Percentiles rank a stretch among this genome's conserved stretches.
These are phyloP conservation scores for Candida palmyrensis DNA, from an alignment of 805 yeast genomes.

Conservation along the genomic window DNA sequence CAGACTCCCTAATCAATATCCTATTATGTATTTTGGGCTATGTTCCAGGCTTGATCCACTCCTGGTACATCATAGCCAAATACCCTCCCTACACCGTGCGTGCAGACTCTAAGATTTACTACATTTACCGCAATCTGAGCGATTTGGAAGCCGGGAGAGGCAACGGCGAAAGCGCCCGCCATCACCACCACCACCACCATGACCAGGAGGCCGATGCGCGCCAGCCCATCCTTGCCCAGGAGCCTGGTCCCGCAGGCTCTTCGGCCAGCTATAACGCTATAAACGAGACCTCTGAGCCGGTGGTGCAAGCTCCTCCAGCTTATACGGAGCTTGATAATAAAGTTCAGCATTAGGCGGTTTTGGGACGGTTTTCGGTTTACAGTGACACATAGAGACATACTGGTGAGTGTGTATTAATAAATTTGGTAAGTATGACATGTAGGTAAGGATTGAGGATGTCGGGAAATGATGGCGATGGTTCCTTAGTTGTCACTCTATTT, in stretches of 20 bases:
- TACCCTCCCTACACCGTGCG: slow-evolving; percentile 33
- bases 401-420: neutral
- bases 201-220: slow-evolving; percentile 4
- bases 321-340: slow-evolving; percentile 21
- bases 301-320: slow-evolving; percentile 23
- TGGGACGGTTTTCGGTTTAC: too few relatives aligned
- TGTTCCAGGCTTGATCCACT: slow-evolving; percentile 46
- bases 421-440: too few relatives aligned
- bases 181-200: slow-evolving; percentile 6
- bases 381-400: neutral
- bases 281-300: slow-evolving; percentile 11
- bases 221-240: slow-evolving; percentile 7
- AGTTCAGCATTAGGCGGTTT: slow-evolving; percentile 2
- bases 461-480: too few relatives aligned
- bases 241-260: slow-evolving; percentile 6
- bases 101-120: slow-evolving; percentile 25
- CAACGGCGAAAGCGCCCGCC: slow-evolving; percentile 8
- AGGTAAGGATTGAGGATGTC: too few relatives aligned
- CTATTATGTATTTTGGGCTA: slow-evolving; percentile 44
- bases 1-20: slow-evolving; percentile 43
- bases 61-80: slow-evolving; percentile 45
- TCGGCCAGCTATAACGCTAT: slow-evolving; percentile 25
- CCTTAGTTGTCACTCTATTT: too few relatives aligned
- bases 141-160: slow-evolving; percentile 28
- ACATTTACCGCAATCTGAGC: slow-evolving; percentile 20